Conservation (phyloP, 495 filamentous ascomycete species). For the Aspergillus indologenus region DNA sequence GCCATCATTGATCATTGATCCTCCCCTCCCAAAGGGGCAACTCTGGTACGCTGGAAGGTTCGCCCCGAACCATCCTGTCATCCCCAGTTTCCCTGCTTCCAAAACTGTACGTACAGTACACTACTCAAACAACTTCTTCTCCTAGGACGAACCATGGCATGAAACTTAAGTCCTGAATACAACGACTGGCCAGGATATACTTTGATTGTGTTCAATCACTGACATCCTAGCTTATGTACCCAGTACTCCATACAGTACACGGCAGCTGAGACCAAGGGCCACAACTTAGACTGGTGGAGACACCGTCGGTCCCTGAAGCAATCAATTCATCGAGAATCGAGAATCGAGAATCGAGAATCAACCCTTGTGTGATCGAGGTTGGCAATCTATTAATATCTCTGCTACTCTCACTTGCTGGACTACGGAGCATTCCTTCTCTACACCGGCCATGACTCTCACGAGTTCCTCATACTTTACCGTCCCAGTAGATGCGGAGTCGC, state of each 20-base stretch:
- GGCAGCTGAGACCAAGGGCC: slow-evolving; percentile 20
- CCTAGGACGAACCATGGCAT: background rate
- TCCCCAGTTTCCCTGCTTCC: background rate
- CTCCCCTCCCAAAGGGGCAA: too few species aligned
- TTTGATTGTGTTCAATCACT: slow-evolving; percentile 10
- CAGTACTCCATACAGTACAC: slow-evolving; percentile 5
- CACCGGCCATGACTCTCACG: background rate
- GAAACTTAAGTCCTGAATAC: background rate
- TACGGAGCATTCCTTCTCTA: slow-evolving; percentile 1
- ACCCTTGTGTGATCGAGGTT: background rate
- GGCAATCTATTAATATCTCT: background rate
- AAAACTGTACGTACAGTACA: slow-evolving; percentile 3
- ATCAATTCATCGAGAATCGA: background rate
- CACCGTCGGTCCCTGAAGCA: background rate
- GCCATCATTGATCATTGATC: too few species aligned
- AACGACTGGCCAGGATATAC: background rate
- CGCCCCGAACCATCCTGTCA: slow-evolving; percentile 16
- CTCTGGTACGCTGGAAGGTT: slow-evolving; percentile 19
- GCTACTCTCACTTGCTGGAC: too few species aligned
- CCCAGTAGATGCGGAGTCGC: slow-evolving; percentile 14
- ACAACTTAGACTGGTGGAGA: background rate
- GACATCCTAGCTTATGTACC: slow-evolving; percentile 2
- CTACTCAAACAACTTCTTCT: background rate
- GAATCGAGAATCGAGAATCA: background rate
- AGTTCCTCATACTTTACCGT: background rate